Percentiles rank a stretch among this genome's conserved stretches.
phyloP scores from a whole-genome alignment of 163 green algal genomes.

The Volvox carteri region DNA sequence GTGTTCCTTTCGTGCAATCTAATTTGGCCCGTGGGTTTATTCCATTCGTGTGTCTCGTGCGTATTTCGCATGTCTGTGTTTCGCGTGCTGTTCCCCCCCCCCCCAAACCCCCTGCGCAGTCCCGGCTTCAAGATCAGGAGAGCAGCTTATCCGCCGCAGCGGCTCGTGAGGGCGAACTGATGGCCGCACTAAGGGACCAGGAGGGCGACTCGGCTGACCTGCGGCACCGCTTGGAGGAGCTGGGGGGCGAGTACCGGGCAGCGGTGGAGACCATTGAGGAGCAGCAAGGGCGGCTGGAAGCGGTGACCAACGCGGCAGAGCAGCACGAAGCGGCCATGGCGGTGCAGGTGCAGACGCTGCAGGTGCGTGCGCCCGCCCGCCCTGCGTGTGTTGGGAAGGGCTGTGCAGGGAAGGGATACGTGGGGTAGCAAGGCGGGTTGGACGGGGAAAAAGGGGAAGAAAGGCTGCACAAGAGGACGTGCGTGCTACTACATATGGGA shows the following conservation, averaged over 20 bases:
- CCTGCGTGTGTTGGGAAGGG: too few relatives aligned
- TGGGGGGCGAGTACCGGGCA: conserved; percentile 16
- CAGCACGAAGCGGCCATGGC: conserved; percentile 17
- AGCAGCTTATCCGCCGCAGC: background rate
- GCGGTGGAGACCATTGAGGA: conserved; percentile 27
- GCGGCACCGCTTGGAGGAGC: background rate
- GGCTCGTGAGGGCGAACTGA: background rate
- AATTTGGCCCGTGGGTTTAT: too few relatives aligned
- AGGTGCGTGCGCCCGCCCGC: conserved; percentile 40
- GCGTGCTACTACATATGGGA: too few relatives aligned
- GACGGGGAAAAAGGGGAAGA: too few relatives aligned
- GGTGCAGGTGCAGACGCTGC: conserved; percentile 48
- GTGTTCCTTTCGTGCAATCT: too few relatives aligned
- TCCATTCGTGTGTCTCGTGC: too few relatives aligned
- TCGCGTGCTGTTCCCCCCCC: too few relatives aligned
- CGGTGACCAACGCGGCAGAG: background rate
- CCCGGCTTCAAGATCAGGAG: conserved; percentile 40
- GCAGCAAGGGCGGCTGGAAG: background rate
- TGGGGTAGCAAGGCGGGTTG: too few relatives aligned
- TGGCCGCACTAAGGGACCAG: background rate
- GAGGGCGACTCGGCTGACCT: background rate
- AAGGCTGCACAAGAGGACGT: too few relatives aligned
- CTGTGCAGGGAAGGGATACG: too few relatives aligned
- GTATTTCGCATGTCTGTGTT: too few relatives aligned
- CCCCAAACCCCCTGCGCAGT: background rate